Evolutionary conservation across 768 basidiomycete species (phyloP).

Genomic region (Kwoniella dendrophila): DNA sequence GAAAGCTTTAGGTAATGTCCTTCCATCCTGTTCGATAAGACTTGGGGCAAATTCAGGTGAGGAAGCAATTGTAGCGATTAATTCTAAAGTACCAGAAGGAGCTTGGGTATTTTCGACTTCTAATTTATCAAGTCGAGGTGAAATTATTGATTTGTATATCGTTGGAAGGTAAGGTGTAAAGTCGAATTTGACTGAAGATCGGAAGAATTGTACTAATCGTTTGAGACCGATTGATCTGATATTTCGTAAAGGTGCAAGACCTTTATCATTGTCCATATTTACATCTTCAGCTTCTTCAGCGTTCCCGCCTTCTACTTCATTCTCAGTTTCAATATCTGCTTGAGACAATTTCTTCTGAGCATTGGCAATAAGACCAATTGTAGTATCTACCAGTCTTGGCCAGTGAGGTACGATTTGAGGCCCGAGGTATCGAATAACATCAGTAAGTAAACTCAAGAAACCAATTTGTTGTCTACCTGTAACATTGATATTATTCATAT

Average conservation of each 20-base stretch:
- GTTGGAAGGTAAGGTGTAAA: constrained; percentile 70
- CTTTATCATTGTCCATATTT: constrained; percentile 56
- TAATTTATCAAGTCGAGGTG: constrained; percentile 74
- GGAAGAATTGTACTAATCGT: constrained; percentile 85
- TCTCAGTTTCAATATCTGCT: constrained; percentile 26
- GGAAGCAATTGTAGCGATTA: constrained; percentile 77
- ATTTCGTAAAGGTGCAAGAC: constrained; percentile 60
- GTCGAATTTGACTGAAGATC: constrained; percentile 70
- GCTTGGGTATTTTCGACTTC: constrained; percentile 87
- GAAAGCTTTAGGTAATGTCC: constrained; percentile 75
- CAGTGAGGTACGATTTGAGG: constrained; percentile 70
- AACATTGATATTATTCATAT: constrained; percentile 15
- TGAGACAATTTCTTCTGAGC: constrained; percentile 65
- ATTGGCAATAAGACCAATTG: constrained; percentile 66
- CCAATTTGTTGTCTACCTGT: constrained; percentile 68
- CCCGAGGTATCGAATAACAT: constrained; percentile 79
- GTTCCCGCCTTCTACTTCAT: constrained; percentile 56
- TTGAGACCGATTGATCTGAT: constrained; percentile 83
- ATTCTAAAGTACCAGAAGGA: constrained; percentile 82
- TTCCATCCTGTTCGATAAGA: constrained; percentile 70
- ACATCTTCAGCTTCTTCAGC: constrained; percentile 56
- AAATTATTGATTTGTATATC: constrained; percentile 72
- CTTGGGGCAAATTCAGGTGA: constrained; percentile 64
- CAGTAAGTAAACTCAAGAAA: constrained; percentile 79
- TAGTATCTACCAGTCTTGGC: constrained; percentile 72